Percentiles rank a stretch among this genome's conserved stretches.
phyloP scores from a whole-genome alignment of 768 basidiomycete genomes.

The Galerina sulciceps region DNA sequence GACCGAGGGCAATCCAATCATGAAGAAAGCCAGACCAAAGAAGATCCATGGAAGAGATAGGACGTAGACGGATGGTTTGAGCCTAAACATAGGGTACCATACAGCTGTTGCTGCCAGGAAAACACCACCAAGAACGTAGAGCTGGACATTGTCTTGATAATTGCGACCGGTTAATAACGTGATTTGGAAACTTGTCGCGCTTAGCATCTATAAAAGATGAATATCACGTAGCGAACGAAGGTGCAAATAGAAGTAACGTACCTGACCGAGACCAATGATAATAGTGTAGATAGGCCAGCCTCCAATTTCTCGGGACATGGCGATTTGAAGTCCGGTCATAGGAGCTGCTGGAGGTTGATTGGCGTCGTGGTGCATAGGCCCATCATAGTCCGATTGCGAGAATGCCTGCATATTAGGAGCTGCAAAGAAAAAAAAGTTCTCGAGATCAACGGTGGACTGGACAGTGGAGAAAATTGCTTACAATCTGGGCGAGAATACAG shows the following conservation, averaged over 20 bases:
- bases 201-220: conserved; percentile 63
- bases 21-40: conserved; percentile 88
- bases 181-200: conserved; percentile 94
- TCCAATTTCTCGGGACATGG: conserved; percentile 75
- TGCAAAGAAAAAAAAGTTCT: conserved; percentile 13
- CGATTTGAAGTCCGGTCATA: conserved; percentile 86
- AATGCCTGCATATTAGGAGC: conserved; percentile 60
- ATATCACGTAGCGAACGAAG: conserved; percentile 8
- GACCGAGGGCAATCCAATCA: conserved; percentile 88
- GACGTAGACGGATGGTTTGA: conserved; percentile 87
- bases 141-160: conserved; percentile 76
- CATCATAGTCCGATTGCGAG: conserved; percentile 45
- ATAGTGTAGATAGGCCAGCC: conserved; percentile 95
- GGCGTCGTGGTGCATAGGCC: conserved; percentile 49
- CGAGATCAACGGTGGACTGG: not conserved
- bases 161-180: conserved; percentile 88
- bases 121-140: conserved; percentile 89
- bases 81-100: conserved; percentile 90
- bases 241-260: conserved; percentile 27
- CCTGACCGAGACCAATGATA: conserved; percentile 84
- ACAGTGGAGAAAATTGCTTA: conserved; percentile 41
- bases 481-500: conserved; percentile 77
- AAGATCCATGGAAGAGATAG: conserved; percentile 89
- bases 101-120: conserved; percentile 85
- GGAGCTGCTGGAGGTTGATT: conserved; percentile 64